phyloP scores from a whole-genome alignment of 208 protist genomes.

The Angomonas ambiguus region DNA sequence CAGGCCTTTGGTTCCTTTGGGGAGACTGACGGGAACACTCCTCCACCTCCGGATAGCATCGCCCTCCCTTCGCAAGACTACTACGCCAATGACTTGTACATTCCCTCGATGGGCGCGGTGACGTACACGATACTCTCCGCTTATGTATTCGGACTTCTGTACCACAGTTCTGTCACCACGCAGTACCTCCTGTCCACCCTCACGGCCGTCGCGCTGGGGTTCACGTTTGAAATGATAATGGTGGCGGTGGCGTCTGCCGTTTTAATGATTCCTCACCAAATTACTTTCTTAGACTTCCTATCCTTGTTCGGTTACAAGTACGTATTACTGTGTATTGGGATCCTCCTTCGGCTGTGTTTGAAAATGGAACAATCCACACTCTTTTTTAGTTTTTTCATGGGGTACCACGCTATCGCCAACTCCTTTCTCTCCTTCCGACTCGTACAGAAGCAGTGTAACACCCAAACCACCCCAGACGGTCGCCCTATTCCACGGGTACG shows the following conservation, averaged over 20 bases:
- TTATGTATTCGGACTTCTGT: constrained; percentile 40
- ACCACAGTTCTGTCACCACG: constrained; percentile 34
- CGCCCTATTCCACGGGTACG: constrained; percentile 38
- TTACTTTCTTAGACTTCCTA: constrained; percentile 38
- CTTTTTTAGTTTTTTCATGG: constrained; percentile 21
- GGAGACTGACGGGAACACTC: constrained; percentile 1
- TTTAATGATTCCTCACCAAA: constrained; percentile 29
- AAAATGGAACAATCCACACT: constrained; percentile 10
- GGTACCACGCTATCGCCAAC: constrained; percentile 44
- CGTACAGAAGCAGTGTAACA: constrained; percentile 25
- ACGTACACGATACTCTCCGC: constrained; percentile 76
- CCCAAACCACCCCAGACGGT: constrained; percentile 23
- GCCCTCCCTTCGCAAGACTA: constrained; percentile 47
- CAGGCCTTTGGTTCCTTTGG: too few species aligned
- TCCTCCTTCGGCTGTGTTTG: constrained; percentile 39
- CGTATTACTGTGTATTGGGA: constrained; percentile 47
- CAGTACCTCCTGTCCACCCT: constrained; percentile 53
- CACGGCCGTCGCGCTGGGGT: constrained; percentile 45
- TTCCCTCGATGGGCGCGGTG: constrained; percentile 76
- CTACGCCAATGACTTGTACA: constrained; percentile 74
- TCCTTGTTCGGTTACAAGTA: constrained; percentile 80
- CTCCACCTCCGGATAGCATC: too few species aligned
- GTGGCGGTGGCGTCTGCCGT: constrained; percentile 42
- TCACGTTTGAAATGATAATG: constrained; percentile 43
- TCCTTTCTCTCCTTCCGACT: constrained; percentile 40